Evolutionary conservation across 257 asterid genomes (phyloP), one percentile per base, ranked within the genome.

Genomic region (Verbena officinalis): DNA sequence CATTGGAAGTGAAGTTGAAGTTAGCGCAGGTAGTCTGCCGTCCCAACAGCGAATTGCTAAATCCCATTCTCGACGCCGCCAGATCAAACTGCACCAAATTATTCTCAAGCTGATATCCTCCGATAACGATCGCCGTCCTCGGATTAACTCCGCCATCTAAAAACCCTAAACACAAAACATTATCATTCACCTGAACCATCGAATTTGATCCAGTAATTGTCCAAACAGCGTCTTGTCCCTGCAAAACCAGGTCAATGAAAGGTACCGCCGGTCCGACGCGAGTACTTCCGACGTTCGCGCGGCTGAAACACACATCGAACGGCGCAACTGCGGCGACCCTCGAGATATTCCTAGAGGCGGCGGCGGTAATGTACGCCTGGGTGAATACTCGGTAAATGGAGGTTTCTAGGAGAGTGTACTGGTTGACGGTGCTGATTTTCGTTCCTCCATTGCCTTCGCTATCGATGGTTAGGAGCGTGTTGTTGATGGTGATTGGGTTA

Each of bases 1-100:
- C 74, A 54, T 17, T 71, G 51, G 93, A 64, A 0, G 96, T 85
- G 84, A 88, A 88, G 72, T 88, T 85, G 75, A 85, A 88, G 70
- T 88, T 88, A 42, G 87, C 84, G 55, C 96, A 88, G 0, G 87
- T 85, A 11, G 96, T 85, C 51, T 30, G 65, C 17, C 72, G 19
- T 0, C 84, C 84, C 33, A 76, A 40, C 1, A 85, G 72, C 24
- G 84, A 56, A 0, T 72, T 64, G 51, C 81, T 81, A 64, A 88
- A 88, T 4, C 96, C 93, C 54, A 85, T 15, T 44, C 87, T 79
- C 0, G 88, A 81, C 20, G 71, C 75, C 15, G 82, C 90, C 80
- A 85, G 33, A 77, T 87, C 96, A 30, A 87, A 85, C 64, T 87
- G 87, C 70, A 86, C 5, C 70, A 86, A 42, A 33, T 73, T 72